Evolutionary conservation across 148 eudicot genomes (phyloP), one percentile per base, ranked within the genome.

Genomic region (Agrostemma githago): DNA sequence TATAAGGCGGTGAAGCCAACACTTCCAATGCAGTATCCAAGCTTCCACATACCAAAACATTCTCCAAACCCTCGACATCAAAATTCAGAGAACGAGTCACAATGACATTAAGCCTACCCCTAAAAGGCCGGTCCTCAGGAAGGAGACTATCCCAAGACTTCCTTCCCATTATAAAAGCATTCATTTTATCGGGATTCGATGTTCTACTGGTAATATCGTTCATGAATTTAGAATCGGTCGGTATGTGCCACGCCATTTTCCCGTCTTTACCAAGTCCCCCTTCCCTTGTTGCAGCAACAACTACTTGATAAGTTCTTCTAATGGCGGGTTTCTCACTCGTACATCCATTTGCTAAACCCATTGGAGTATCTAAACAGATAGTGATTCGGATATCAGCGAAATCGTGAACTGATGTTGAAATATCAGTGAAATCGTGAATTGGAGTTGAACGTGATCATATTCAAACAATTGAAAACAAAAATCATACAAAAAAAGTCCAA

Each of bases 211-310:
- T 95, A 53, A 95, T 73, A 77, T 92, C 90, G 76, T 90, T 84
- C 81, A 92, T 88, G 79, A 88, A 85, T 72, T 92, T 86, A 61
- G 88, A 82, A 71, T 95, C 97, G 48, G 89, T 80, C 3, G 97
- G 94, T 83, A 92, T 84, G 46, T 72, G 86, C 99, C 99, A 95
- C 0, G 97, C 97, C 80, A 95, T 77, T 76, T 83, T 88, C 68
- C 97, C 97, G 77, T 95, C 93, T 81, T 89, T 94, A 5, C 98
- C 97, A 56, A 94, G 92, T 48, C 98, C 98, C 88, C 92, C 87
- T 46, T 84, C 84, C 40, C 79, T 85, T 54, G 97, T 94, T 65
- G 96, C 97, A 80, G 93, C 98, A 43, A 94, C 97, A 19, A 94
- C 92, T 73, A 94, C 98, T 73, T 91, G 97, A 85, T 92, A 92